Conservation (phyloP, 495 filamentous ascomycete species). For the Lasiosphaeria ovina region DNA sequence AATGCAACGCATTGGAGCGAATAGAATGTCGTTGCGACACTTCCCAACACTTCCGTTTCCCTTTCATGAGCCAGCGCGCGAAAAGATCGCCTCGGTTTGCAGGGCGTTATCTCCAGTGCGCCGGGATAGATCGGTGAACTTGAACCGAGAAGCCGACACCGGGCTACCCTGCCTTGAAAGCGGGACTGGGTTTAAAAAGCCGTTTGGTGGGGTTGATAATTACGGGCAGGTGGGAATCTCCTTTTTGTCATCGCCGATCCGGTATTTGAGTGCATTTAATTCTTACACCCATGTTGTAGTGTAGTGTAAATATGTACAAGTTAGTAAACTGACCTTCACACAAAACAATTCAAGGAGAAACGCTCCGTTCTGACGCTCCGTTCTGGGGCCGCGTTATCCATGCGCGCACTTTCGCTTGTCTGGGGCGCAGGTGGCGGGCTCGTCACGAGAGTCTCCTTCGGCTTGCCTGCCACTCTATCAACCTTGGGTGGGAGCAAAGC, state of each 20-base stretch:
- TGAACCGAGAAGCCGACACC: background rate
- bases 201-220: background rate
- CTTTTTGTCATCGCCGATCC: background rate
- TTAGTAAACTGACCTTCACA: too few relatives aligned
- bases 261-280: conserved; percentile 3
- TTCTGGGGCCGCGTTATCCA: background rate
- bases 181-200: conserved; percentile 1
- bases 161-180: background rate
- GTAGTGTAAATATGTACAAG: background rate
- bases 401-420: background rate
- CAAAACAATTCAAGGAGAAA: too few relatives aligned
- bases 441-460: background rate
- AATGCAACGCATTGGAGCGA: too few relatives aligned
- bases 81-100: background rate
- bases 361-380: background rate
- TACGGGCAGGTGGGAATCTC: background rate
- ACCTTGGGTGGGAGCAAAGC: background rate
- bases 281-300: background rate
- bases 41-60: too few relatives aligned
- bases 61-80: too few relatives aligned
- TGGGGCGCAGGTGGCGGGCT: background rate
- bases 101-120: background rate
- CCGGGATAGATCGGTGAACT: background rate
- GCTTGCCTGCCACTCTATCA: background rate
- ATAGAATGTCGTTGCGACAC: too few relatives aligned